Evolutionary conservation across 164 flowering plant species (phyloP), one percentile per base, ranked within the genome.

Genomic region (Santalum album): DNA sequence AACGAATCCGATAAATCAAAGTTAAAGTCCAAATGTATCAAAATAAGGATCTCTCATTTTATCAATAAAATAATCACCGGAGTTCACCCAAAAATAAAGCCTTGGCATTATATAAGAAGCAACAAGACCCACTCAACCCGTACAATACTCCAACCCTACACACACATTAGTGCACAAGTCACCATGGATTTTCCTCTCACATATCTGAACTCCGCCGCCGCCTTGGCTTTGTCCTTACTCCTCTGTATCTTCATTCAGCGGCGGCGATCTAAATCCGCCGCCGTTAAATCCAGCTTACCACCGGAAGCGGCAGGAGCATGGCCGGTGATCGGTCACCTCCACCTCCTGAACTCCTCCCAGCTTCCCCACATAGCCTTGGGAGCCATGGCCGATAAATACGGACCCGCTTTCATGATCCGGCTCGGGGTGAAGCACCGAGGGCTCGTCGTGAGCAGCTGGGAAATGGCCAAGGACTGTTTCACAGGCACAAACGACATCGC

Each of bases 311-410:
- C 44, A 0, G 67, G 73, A 0, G 56, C 62, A 5, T 69, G 70
- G 76, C 81, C 78, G 0, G 0, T 77, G 2, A 62, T 77, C 26
- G 81, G 78, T 20, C 81, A 74, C 49, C 62, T 77, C 49, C 69
- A 18, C 39, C 71, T 60, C 1, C 25, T 77, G 3, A 51, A 51
- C 1, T 59, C 70, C 10, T 27, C 60, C 0, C 44, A 63, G 7
- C 65, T 38, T 1, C 67, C 61, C 25, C 74, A 69, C 56, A 25
- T 16, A 38, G 29, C 46, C 12, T 29, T 77, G 9, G 74, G 59
- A 0, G 23, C 29, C 25, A 26, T 74, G 68, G 75, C 78, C 1
- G 78, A 73, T 32, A 57, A 62, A 34, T 53, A 57, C 24, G 78
- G 81, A 1, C 66, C 79, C 6, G 16, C 63, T 43, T 74, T 67